Percentiles rank a stretch among this genome's conserved stretches.
These are phyloP conservation scores for Mortierella sp. DNA, from an alignment of 371 early-diverging fungal genomes.

Conservation along the genomic window DNA sequence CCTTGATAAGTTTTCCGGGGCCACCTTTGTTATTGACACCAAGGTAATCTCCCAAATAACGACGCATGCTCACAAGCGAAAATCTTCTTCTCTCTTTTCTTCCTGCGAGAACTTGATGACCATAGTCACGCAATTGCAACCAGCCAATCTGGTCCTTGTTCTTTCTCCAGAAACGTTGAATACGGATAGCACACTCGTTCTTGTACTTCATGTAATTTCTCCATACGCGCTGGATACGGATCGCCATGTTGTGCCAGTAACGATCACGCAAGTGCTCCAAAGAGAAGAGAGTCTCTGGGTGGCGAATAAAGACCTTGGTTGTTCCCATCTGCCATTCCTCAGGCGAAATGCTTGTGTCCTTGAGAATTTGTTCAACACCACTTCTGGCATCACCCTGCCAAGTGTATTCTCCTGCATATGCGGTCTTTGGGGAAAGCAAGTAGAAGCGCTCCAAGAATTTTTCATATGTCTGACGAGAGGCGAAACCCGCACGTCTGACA, in stretches of 20 bases:
- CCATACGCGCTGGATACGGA: conserved; percentile 94
- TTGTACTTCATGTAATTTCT: conserved; percentile 82
- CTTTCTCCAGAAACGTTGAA: conserved; percentile 88
- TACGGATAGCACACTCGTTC: conserved; percentile 78
- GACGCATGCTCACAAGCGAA: conserved; percentile 86
- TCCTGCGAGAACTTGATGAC: conserved; percentile 89
- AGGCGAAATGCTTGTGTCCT: conserved; percentile 84
- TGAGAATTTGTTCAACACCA: conserved; percentile 83
- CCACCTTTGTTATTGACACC: conserved; percentile 76
- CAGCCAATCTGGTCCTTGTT: conserved; percentile 94
- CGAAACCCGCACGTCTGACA: conserved; percentile 97
- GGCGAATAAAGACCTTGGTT: conserved; percentile 94
- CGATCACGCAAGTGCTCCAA: conserved; percentile 93
- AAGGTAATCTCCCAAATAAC: conserved; percentile 94
- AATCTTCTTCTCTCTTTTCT: conserved; percentile 94
- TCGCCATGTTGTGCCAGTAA: conserved; percentile 97
- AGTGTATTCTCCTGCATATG: conserved; percentile 88
- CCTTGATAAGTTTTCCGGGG: conserved; percentile 75
- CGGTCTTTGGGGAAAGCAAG: conserved; percentile 80
- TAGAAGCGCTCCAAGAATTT: conserved; percentile 90
- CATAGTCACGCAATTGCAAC: conserved; percentile 92
- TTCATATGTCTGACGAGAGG: conserved; percentile 92
- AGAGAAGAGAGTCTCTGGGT: conserved; percentile 95
- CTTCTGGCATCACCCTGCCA: conserved; percentile 88
- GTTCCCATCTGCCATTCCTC: conserved; percentile 97